A percentile compares a stretch with the other conserved stretches of the same genome.
Conservation (phyloP, 768 basidiomycete genomes). For the Phlebiopsis flavidoalba region DNA sequence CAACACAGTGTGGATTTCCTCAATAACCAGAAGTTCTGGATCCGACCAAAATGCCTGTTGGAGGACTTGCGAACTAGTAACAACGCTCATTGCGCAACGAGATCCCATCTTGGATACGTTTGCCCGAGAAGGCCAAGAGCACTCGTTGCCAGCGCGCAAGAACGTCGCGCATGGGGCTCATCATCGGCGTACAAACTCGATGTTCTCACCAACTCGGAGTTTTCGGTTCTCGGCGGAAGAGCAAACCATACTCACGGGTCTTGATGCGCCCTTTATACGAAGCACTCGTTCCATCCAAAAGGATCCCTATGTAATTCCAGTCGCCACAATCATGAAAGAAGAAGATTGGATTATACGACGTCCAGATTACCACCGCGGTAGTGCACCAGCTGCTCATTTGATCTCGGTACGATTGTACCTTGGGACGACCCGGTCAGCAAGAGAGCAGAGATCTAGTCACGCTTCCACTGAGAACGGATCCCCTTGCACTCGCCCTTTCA, state of each 20-base stretch:
- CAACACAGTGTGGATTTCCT: slow-evolving; percentile 38
- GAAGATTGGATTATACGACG: slow-evolving; percentile 36
- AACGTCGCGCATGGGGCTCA: slow-evolving; percentile 24
- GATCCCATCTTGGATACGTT: slow-evolving; percentile 44
- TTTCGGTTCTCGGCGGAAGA: slow-evolving; percentile 51
- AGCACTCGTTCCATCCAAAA: slow-evolving; percentile 43
- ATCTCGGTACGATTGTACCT: slow-evolving; percentile 70
- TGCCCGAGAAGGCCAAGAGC: slow-evolving; percentile 40
- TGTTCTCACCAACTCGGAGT: slow-evolving; percentile 19
- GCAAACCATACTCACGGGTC: slow-evolving; percentile 50
- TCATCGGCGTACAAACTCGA: slow-evolving; percentile 22
- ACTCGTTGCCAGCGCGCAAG: slow-evolving; percentile 32
- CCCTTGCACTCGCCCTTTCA: slow-evolving; percentile 16
- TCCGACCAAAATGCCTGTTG: slow-evolving; percentile 59
- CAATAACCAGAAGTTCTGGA: slow-evolving; percentile 44
- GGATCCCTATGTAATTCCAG: slow-evolving; percentile 54
- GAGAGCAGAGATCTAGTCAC: background rate
- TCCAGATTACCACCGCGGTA: slow-evolving; percentile 25
- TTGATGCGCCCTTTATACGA: slow-evolving; percentile 50
- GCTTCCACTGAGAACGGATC: background rate
- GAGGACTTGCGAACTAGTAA: slow-evolving; percentile 44
- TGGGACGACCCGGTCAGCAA: slow-evolving; percentile 62
- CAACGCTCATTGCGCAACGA: slow-evolving; percentile 38
- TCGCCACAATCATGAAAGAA: slow-evolving; percentile 59
- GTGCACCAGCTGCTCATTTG: slow-evolving; percentile 50